phyloP scores from a whole-genome alignment of 1,284 basidiomycete species.

The Malassezia japonica region DNA sequence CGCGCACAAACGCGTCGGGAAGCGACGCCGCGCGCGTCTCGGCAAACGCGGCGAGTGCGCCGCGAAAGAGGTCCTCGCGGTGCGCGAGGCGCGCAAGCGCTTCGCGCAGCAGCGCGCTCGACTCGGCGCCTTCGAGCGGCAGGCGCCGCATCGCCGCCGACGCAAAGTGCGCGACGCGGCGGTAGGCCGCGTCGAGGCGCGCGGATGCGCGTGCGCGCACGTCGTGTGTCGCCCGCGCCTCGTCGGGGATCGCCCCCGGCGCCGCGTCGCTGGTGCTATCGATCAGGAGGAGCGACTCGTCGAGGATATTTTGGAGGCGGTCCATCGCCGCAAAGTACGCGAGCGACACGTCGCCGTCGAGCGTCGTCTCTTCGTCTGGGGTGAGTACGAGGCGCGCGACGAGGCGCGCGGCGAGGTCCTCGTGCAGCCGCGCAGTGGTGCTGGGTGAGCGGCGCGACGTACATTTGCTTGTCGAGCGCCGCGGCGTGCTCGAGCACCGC shows the following conservation, averaged over 20 bases:
- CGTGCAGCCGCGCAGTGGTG: conserved; percentile 34
- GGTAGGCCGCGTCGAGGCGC: conserved; percentile 76
- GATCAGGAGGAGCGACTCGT: conserved; percentile 75
- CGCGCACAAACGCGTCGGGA: conserved; percentile 69
- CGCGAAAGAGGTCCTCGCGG: conserved; percentile 50
- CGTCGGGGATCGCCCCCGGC: background rate
- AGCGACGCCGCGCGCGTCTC: conserved; percentile 72
- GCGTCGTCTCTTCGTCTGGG: conserved; percentile 61
- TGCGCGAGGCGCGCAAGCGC: conserved; percentile 65
- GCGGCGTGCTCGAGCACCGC: conserved; percentile 16
- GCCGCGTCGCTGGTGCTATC: conserved; percentile 51
- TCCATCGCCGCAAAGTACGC: conserved; percentile 77
- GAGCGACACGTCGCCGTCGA: conserved; percentile 66
- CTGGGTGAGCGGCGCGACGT: conserved; percentile 7
- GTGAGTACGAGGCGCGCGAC: conserved; percentile 73
- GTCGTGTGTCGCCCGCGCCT: background rate
- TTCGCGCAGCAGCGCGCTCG: conserved; percentile 61
- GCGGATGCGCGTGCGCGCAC: conserved; percentile 54
- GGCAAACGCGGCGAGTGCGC: conserved; percentile 59
- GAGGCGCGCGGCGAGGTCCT: conserved; percentile 68
- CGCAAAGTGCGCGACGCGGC: conserved; percentile 78
- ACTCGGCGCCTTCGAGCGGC: conserved; percentile 57
- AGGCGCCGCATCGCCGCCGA: conserved; percentile 70
- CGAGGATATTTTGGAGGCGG: conserved; percentile 69
- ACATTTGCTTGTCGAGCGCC: conserved; percentile 16